These are phyloP conservation scores for Pneumocystis jirovecii DNA, from an alignment of 1,139 yeast species.

Conservation along the genomic window DNA sequence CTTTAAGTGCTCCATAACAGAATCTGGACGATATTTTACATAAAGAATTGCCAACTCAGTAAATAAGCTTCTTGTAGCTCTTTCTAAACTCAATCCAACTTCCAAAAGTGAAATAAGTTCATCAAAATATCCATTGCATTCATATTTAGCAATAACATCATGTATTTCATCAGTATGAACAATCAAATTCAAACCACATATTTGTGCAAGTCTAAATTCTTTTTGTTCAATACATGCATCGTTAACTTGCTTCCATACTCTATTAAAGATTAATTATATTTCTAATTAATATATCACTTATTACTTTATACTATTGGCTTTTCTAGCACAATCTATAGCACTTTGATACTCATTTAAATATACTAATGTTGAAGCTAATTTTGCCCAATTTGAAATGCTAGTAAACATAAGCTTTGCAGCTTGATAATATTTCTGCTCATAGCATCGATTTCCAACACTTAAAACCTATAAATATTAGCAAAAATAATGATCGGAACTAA, in stretches of 20 bases:
- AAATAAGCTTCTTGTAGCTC: conserved; percentile 99
- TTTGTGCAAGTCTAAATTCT: conserved; percentile 94
- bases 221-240: conserved; percentile 90
- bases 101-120: conserved; percentile 86
- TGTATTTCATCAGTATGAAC: conserved; percentile 95
- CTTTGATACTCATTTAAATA: conserved; percentile 83
- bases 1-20: conserved; percentile 91
- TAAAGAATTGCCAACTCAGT: conserved; percentile 87
- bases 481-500: neutral
- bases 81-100: conserved; percentile 88
- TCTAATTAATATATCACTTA: neutral
- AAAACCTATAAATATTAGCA: neutral
- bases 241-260: conserved; percentile 93
- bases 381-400: conserved; percentile 83
- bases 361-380: conserved; percentile 87
- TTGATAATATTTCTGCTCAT: conserved; percentile 67
- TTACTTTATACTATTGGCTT: conserved; percentile 67
- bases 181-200: conserved; percentile 93
- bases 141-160: conserved; percentile 76
- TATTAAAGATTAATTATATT: neutral
- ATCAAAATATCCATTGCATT: conserved; percentile 77
- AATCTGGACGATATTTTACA: conserved; percentile 78
- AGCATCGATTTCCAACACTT: conserved; percentile 79
- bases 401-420: conserved; percentile 85
- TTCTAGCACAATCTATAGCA: conserved; percentile 97